Conservation (phyloP, 192 early-diverging fungal species). For the Cetraspora pellucida region DNA sequence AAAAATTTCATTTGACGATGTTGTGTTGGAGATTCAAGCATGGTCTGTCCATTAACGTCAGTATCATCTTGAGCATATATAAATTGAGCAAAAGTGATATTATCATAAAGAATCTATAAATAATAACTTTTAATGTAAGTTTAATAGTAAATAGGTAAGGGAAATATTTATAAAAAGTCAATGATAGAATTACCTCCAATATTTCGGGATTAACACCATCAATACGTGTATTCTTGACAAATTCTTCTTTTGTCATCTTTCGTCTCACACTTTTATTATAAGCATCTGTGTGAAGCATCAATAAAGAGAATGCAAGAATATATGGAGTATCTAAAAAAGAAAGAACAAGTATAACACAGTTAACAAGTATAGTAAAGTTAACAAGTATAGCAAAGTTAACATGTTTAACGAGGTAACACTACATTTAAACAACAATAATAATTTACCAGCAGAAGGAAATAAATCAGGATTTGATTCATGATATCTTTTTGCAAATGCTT, state of each 20-base stretch:
- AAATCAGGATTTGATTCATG: slow-evolving; percentile 68
- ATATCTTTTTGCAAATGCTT: slow-evolving; percentile 73
- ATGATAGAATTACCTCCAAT: slow-evolving; percentile 60
- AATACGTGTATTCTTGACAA: slow-evolving; percentile 71
- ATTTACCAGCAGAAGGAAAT: slow-evolving; percentile 52
- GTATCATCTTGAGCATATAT: slow-evolving; percentile 57
- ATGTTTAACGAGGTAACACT: no score
- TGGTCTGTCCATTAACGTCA: slow-evolving; percentile 45
- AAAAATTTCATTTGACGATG: neutral
- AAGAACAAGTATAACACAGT: no score
- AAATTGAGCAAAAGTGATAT: slow-evolving; percentile 58
- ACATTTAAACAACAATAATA: neutral
- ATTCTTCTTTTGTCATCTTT: slow-evolving; percentile 82
- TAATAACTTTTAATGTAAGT: neutral
- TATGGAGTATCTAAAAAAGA: slow-evolving; percentile 63
- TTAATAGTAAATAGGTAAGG: neutral
- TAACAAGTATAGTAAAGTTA: no score
- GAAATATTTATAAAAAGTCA: neutral
- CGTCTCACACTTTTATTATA: slow-evolving; percentile 81
- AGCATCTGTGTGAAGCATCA: slow-evolving; percentile 85
- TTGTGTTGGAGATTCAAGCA: slow-evolving; percentile 29
- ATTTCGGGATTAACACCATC: slow-evolving; percentile 71
- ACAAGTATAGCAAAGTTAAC: no score
- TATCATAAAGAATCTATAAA: slow-evolving; percentile 60
- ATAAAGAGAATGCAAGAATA: slow-evolving; percentile 75